phyloP scores from a whole-genome alignment of 2,329 filamentous ascomycete genomes.

The Aspergillus uvarum region DNA sequence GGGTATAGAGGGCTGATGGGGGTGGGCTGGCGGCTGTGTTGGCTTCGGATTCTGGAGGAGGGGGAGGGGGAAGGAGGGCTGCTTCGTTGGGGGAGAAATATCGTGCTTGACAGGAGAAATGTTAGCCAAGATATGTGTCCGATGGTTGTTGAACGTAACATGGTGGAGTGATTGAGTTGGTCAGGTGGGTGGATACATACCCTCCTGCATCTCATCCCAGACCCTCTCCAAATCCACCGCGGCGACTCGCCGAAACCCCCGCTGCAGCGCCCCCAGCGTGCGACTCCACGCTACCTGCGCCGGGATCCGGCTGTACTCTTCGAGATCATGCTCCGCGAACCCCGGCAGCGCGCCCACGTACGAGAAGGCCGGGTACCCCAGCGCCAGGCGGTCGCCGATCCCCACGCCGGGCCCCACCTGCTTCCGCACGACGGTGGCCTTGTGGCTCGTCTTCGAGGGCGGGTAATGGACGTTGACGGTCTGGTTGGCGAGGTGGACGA shows the following conservation, averaged over 20 bases:
- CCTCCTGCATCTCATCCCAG: slow-evolving; percentile 4
- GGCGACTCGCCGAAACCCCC: background rate
- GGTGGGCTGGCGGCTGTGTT: background rate
- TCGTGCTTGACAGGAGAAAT: background rate
- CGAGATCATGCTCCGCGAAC: background rate
- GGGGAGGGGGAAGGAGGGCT: background rate
- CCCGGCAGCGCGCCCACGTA: background rate
- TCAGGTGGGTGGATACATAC: background rate
- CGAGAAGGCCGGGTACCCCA: background rate
- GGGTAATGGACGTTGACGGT: background rate
- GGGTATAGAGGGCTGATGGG: background rate
- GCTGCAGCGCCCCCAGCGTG: slow-evolving; percentile 3
- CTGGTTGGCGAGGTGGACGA: slow-evolving; percentile 3
- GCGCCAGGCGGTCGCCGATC: background rate
- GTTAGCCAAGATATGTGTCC: too few species aligned
- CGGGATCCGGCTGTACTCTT: background rate
- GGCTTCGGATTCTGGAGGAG: background rate
- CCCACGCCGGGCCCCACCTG: background rate
- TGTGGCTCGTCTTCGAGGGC: background rate
- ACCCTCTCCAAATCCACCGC: slow-evolving; percentile 6
- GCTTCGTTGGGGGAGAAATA: background rate
- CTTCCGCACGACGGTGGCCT: background rate
- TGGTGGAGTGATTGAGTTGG: background rate
- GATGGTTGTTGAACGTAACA: too few species aligned
- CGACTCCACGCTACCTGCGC: slow-evolving; percentile 8